Base-by-base conservation (phyloP, 2,329 filamentous ascomycete genomes). In the Aspergillus ustus region DNA sequence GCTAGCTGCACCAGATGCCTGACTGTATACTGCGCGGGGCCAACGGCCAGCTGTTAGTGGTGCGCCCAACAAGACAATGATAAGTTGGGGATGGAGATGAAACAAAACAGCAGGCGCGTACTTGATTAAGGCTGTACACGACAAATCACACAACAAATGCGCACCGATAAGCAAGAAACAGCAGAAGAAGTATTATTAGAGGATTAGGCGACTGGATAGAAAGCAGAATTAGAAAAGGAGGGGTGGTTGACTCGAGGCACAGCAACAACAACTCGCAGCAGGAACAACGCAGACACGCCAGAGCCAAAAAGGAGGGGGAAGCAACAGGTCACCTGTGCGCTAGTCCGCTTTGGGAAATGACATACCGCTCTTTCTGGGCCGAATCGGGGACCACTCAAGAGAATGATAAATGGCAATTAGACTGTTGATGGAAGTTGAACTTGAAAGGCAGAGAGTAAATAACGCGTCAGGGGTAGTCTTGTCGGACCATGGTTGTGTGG, bases 231-330 rank as follows among this genome's bases (percentile, higher is more conserved):
- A 54, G 34, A 44, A 43, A 44, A 53, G 43, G 28, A 19, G 52
- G 43, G 37, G 52, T 55, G 20, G 45, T 7, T 52, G 46, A 57
- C 40, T 40, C 40, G 19, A 49, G 57, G 28, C 29, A 43, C 22
- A 57, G 29, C 55, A 51, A n/a, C 34, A 56, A 50, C 44, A 15
- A 40, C 34, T 40, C 34, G 34, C 34, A 54, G 46, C 29, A 59
- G 51, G 55, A 63, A 29, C 44, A 40, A 61, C 43, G 57, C 34
- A 54, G 54, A 48, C 44, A 31, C 22, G 43, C 34, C 6, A 66
- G 60, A 60, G 44, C 54, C 28, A 34, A 46, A 63, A 67, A 62
- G 66, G 60, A 66, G 66, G 66, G 59, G 48, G 52, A 56, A 54
- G 48, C 45, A 40, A 53, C 48, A 61, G 46, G 59, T 61, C 59